Conservation (phyloP, 768 basidiomycete species). For the Thelephora ganbajun region DNA sequence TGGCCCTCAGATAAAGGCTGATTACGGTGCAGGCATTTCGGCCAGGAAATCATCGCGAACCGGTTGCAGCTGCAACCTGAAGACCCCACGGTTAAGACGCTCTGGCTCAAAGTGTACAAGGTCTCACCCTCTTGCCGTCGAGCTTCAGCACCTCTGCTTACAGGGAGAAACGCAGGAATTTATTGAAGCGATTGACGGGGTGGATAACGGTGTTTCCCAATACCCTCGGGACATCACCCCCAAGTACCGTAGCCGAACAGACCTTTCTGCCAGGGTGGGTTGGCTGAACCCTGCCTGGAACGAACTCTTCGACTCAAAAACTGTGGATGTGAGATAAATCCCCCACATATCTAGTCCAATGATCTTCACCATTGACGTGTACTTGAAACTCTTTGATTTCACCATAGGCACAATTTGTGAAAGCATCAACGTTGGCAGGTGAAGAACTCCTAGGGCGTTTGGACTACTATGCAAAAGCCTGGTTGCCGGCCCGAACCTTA, state of each 20-base stretch:
- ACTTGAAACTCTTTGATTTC: background rate
- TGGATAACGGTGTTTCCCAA: conserved; percentile 89
- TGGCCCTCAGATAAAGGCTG: background rate
- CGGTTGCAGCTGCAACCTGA: conserved; percentile 32
- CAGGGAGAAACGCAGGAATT: conserved; percentile 44
- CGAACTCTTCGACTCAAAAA: conserved; percentile 47
- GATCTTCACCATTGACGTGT: background rate
- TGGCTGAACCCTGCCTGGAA: conserved; percentile 91
- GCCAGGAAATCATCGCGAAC: conserved; percentile 69
- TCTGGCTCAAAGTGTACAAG: conserved; percentile 87
- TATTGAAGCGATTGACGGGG: conserved; percentile 86
- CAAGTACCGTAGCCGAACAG: conserved; percentile 65
- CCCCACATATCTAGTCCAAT: background rate
- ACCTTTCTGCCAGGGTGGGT: conserved; percentile 73
- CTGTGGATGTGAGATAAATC: conserved; percentile 49
- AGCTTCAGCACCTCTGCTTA: conserved; percentile 4
- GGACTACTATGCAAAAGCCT: conserved; percentile 74
- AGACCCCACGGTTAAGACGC: conserved; percentile 49
- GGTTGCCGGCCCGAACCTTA: conserved; percentile 84
- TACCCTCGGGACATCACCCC: conserved; percentile 54
- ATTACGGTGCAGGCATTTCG: conserved; percentile 61
- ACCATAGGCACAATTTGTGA: conserved; percentile 50
- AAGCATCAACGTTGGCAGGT: conserved; percentile 74
- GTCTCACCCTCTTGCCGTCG: conserved; percentile 19
- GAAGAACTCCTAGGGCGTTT: conserved; percentile 71